Base-by-base conservation (phyloP, 2,329 filamentous ascomycete genomes). In the Boeremia exigua region DNA sequence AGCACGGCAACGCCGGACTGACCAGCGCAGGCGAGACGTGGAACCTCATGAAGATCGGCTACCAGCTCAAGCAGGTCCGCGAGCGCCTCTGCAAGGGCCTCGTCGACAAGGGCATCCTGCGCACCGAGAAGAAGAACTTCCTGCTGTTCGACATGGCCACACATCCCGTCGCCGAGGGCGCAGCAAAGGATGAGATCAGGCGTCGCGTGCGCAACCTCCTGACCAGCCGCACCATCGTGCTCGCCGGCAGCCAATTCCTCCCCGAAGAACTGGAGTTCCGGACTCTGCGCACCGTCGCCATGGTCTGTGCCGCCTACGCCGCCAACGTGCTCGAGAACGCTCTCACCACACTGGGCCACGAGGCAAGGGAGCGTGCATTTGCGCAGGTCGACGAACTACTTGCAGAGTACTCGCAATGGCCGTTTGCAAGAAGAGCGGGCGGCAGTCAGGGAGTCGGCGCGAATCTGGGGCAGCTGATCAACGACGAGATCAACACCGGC, bases 41-140 rank as follows among this genome's bases (percentile, higher is more conserved):
- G 95, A 99, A 99, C 76, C 82, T 99, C 63, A 98, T 99, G 95
- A 99, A 99, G 83, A 99, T 99, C 70, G 95, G 95, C 75, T 99
- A 99, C 79, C 95, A 99, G 82, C 85, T 99, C 68, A 99, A 99
- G 82, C 95, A 99, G 84, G 95, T 99, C 56, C 92, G 95, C 74
- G 95, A 99, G 81, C 91, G 95, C 54, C 85, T 99, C 54, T 94
- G 93, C 72, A 99, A 99, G 80, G 95, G 95, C 30, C 86, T 99
- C 40, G 95, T 99, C 62, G 95, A 99, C 81, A 99, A 99, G 81
- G 95, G 95, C 72, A 96, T 99, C 75, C 86, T 99, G 55, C 91
- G 95, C 69, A 99, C 95, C 58, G 95, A 99, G 79, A 99, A 99
- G 83, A 92, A 92, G 79, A 99, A 99, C 82, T 99, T 99, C 81